Conservation (phyloP, 73 alveolate species). For the Diophrys sp. region DNA sequence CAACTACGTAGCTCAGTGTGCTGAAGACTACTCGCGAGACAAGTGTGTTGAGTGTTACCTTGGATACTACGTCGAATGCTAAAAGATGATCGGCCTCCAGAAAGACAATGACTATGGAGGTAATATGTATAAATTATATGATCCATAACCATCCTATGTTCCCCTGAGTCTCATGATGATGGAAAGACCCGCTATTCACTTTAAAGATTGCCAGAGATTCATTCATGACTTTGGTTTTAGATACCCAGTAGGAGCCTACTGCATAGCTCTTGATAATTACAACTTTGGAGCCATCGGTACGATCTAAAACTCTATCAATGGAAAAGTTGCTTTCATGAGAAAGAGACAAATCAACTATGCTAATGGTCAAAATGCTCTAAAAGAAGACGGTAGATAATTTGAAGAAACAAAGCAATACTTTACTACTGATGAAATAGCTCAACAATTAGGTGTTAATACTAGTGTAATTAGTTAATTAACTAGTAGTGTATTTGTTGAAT, state of each 20-base stretch:
- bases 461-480: neutral
- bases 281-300: constrained; percentile 1
- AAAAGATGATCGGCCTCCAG: neutral
- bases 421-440: neutral
- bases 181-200: neutral
- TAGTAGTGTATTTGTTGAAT: neutral
- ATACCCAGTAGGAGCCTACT: neutral
- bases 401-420: neutral
- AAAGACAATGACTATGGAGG: neutral
- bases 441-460: neutral
- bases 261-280: neutral
- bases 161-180: neutral
- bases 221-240: neutral
- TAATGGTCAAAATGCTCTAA: no score
- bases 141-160: neutral
- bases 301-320: neutral
- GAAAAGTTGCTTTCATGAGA: neutral
- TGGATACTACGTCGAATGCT: neutral
- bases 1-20: neutral
- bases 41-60: neutral
- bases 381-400: no score
- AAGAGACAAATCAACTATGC: no score
- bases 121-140: neutral
- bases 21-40: neutral
- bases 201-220: neutral